phyloP scores from a whole-genome alignment of 2,329 filamentous ascomycete genomes.

The Fusarium lyarnte region DNA sequence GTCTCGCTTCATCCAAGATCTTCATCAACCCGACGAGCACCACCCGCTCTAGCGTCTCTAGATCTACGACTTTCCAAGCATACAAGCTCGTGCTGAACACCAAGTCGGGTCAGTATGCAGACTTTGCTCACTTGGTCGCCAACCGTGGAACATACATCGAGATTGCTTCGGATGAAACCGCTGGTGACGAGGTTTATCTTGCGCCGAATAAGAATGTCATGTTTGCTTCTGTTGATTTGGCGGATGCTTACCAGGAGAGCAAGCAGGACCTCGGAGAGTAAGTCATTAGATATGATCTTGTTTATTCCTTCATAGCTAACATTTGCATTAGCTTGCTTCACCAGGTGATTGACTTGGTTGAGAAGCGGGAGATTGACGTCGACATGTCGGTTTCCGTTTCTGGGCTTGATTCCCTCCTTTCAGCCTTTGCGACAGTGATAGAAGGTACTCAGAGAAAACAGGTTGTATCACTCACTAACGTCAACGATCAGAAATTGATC shows the following conservation, averaged over 20 bases:
- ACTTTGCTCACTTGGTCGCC: constrained; percentile 28
- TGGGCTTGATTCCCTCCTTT: constrained; percentile 11
- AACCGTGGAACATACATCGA: constrained; percentile 34
- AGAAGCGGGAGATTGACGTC: constrained; percentile 10
- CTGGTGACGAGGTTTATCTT: not conserved
- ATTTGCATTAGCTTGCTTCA: constrained; percentile 7
- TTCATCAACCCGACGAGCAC: not conserved
- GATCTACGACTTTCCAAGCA: constrained; percentile 4
- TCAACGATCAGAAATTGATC: constrained; percentile 12
- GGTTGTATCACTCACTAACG: constrained; percentile 16
- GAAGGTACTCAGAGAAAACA: constrained; percentile 16
- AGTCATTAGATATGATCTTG: not conserved
- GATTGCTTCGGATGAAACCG: constrained; percentile 14
- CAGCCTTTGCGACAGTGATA: constrained; percentile 15
- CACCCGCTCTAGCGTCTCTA: constrained; percentile 12
- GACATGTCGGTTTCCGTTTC: constrained; percentile 12
- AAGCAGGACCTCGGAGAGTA: constrained; percentile 29
- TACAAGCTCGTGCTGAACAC: constrained; percentile 35
- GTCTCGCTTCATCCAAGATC: constrained; percentile 27
- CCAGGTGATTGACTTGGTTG: constrained; percentile 18
- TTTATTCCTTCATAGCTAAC: not conserved
- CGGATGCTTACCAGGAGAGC: constrained; percentile 30
- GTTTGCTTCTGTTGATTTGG: constrained; percentile 36
- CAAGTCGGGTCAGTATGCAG: constrained; percentile 23
- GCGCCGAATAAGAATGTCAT: constrained; percentile 35